Percentiles rank a stretch among this genome's conserved stretches.
phyloP scores from a whole-genome alignment of 495 filamentous ascomycete genomes.

The Lasiosphaeria miniovina region DNA sequence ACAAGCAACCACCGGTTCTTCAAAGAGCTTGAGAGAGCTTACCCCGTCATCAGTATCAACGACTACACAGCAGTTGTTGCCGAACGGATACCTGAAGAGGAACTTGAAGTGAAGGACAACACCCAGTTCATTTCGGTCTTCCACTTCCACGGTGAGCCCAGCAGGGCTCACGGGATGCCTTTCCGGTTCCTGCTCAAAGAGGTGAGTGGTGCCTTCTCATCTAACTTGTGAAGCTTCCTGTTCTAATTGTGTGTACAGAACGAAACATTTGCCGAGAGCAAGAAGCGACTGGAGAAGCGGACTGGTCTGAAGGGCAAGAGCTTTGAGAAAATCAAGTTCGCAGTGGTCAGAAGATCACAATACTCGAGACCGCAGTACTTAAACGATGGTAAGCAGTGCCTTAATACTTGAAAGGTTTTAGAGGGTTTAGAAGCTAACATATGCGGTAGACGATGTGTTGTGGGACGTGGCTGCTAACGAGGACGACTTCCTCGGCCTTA shows the following conservation, averaged over 20 bases:
- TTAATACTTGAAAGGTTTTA: neutral
- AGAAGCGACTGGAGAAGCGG: constrained; percentile 81
- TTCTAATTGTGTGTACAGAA: constrained; percentile 49
- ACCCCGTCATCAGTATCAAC: constrained; percentile 67
- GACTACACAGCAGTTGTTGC: constrained; percentile 85
- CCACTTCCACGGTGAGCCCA: constrained; percentile 87
- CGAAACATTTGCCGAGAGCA: constrained; percentile 86
- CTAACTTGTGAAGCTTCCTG: neutral
- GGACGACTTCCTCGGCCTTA: constrained; percentile 84
- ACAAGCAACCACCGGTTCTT: constrained; percentile 73
- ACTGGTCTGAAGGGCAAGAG: constrained; percentile 96
- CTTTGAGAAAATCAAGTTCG: constrained; percentile 98
- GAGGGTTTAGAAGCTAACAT: constrained; percentile 9
- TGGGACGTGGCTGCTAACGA: constrained; percentile 63
- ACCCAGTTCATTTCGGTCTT: constrained; percentile 71
- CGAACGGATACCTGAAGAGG: constrained; percentile 78
- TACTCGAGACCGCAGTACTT: constrained; percentile 80
- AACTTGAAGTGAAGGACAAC: constrained; percentile 53
- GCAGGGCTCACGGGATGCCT: constrained; percentile 71
- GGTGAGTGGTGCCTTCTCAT: constrained; percentile 46
- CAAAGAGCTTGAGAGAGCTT: constrained; percentile 63
- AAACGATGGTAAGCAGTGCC: constrained; percentile 67
- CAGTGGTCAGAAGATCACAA: constrained; percentile 63
- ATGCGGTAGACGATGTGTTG: constrained; percentile 69
- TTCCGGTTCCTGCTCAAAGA: constrained; percentile 87